phyloP scores from a whole-genome alignment of 2,329 filamentous ascomycete species.

The Cytospora piceae region DNA sequence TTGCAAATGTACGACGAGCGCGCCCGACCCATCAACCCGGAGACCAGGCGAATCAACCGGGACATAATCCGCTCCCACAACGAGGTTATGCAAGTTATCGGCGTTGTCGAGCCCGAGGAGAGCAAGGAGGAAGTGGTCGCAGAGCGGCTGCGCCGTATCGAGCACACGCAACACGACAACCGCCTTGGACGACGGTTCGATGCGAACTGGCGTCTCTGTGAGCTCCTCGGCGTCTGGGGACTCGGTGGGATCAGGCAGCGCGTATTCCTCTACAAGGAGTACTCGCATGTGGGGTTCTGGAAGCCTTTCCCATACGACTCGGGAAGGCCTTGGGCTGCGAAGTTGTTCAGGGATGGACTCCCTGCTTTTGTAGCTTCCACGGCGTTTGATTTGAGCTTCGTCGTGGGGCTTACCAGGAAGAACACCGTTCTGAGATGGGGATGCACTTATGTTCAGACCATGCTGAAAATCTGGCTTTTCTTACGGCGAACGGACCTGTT shows the following conservation, averaged over 20 bases:
- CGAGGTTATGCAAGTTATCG: constrained; percentile 66
- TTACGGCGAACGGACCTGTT: constrained; percentile 57
- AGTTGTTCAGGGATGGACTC: constrained; percentile 44
- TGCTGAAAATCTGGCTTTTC: constrained; percentile 56
- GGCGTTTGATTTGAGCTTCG: constrained; percentile 25
- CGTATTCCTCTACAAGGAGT: constrained; percentile 58
- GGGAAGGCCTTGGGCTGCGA: constrained; percentile 39
- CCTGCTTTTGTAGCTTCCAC: constrained; percentile 45
- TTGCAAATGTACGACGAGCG: constrained; percentile 58
- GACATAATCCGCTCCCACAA: constrained; percentile 64
- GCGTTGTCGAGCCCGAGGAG: constrained; percentile 62
- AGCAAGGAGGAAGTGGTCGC: constrained; percentile 44
- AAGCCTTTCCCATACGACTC: constrained; percentile 45
- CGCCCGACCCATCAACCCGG: constrained; percentile 59
- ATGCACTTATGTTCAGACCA: constrained; percentile 47
- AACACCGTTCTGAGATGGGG: constrained; percentile 22
- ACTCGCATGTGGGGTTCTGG: constrained; percentile 54
- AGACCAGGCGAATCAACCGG: constrained; percentile 58
- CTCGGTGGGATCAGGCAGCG: constrained; percentile 57
- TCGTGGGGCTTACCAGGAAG: constrained; percentile 13
- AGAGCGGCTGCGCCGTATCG: constrained; percentile 42
- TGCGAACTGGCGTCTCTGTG: constrained; percentile 41
- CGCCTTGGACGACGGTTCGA: constrained; percentile 47
- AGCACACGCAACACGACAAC: constrained; percentile 54
- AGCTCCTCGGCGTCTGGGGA: constrained; percentile 54